Evolutionary conservation across 73 alveolate genomes (phyloP), one percentile per base, ranked within the genome.

Genomic region (Uronychia setigera): DNA sequence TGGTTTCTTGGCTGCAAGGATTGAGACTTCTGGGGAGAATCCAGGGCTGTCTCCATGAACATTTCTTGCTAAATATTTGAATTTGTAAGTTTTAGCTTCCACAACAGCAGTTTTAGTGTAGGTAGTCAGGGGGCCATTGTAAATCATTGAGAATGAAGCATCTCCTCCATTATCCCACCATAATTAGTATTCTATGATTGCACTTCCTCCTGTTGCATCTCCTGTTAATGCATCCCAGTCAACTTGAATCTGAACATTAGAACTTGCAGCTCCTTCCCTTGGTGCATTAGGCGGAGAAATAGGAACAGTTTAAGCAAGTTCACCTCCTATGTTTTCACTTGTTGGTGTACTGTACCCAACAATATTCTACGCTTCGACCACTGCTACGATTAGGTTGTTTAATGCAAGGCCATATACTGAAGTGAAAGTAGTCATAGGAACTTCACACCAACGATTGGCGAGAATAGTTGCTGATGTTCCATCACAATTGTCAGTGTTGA

Each of bases 161-260:
- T 84, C 90, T 26, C 31, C 30, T 31, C 89, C 93, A 33, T 46
- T 29, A 80, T 80, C 89, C 88, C 89, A 87, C 32, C 32, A 30
- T 26, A 87, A 46, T 27, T 80, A 46, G 29, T 58, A 59, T 9
- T 81, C n/a, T 1, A 59, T 26, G 32, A 87, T 80, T 31, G 93
- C 35, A 0, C 78, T 32, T 19, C 93, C 93, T 1, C 93, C 93
- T 31, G 82, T 86, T 28, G 59, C 89, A 0, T 86, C 84, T 29
- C 75, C 81, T 26, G 78, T 33, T 31, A 76, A 77, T 0, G 80
- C 32, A 13, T 74, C 30, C 80, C 74, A 87, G 58, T 59, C 85
- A 27, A 87, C 85, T 33, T 58, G 26, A 27, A 87, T 87, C 46
- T n/a, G 11, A 1, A 85, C 74, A 76, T 87, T 81, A 14, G 93